Evolutionary conservation across 2,329 filamentous ascomycete species (phyloP).

Genomic region (Ascochyta viciae-villosae): DNA sequence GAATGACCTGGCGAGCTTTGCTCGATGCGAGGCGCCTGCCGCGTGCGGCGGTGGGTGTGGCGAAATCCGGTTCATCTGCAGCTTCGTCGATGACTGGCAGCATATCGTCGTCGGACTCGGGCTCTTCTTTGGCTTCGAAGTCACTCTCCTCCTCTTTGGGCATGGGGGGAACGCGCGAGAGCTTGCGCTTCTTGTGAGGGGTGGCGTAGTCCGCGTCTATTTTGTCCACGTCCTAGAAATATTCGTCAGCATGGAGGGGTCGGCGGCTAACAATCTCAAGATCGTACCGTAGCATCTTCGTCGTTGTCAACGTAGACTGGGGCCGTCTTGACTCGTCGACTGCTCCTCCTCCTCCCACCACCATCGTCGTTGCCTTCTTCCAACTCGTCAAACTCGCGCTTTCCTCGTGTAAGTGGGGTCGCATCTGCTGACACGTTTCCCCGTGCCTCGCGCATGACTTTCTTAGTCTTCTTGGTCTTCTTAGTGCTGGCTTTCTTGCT

Average conservation of each 20-base stretch:
- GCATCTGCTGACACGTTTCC: not conserved
- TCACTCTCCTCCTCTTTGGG: slow-evolving; percentile 25
- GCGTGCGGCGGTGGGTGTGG: not conserved
- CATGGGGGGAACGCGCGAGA: not conserved
- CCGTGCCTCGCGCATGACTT: not conserved
- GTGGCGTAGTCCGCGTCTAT: slow-evolving; percentile 7
- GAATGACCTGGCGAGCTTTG: slow-evolving; percentile 21
- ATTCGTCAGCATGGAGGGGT: not conserved
- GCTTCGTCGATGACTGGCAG: slow-evolving; percentile 4
- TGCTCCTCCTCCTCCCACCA: slow-evolving; percentile 7
- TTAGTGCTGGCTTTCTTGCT: not conserved
- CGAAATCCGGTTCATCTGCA: not conserved
- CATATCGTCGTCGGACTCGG: slow-evolving; percentile 20
- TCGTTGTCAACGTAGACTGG: slow-evolving; percentile 10
- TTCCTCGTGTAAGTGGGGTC: not conserved
- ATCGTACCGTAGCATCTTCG: slow-evolving; percentile 16
- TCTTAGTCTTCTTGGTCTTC: not conserved
- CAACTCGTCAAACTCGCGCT: not conserved
- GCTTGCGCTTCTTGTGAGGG: slow-evolving; percentile 21
- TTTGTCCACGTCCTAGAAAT: slow-evolving; percentile 16
- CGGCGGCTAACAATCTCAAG: no score
- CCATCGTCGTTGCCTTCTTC: not conserved
- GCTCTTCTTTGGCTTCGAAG: slow-evolving; percentile 19
- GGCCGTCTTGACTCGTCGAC: slow-evolving; percentile 2
- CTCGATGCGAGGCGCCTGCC: slow-evolving; percentile 17